These are phyloP conservation scores for Oropetium thomaeum DNA, from an alignment of 176 grass and related monocot genomes.

Conservation along the genomic window DNA sequence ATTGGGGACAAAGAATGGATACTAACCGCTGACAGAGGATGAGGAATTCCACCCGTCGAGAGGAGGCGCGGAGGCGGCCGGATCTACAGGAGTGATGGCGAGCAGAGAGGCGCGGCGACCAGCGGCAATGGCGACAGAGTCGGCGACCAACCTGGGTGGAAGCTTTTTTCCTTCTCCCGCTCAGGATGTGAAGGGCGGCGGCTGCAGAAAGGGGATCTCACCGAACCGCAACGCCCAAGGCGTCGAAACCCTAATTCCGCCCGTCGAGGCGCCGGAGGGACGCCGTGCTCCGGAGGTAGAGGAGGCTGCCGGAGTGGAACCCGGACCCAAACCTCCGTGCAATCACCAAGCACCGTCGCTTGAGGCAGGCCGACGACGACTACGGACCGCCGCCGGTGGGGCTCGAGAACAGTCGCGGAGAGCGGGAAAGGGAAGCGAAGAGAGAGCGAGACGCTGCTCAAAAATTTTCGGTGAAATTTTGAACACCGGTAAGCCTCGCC, in stretches of 20 bases:
- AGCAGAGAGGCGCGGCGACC: no score
- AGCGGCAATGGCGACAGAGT: no score
- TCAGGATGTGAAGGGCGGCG: no score
- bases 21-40: no score
- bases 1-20: no score
- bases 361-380: background rate
- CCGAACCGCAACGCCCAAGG: no score
- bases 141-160: no score
- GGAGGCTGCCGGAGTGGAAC: background rate
- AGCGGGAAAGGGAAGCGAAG: background rate
- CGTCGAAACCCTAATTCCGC: slow-evolving; percentile 35
- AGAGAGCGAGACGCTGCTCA: slow-evolving; percentile 1
- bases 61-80: no score
- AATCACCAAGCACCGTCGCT: background rate
- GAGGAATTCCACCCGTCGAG: no score
- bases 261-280: background rate
- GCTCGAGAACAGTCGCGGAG: background rate
- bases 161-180: no score
- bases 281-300: background rate
- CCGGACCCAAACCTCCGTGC: background rate
- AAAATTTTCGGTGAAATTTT: slow-evolving; percentile 1
- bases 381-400: background rate
- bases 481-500: slow-evolving; percentile 25
- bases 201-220: no score
- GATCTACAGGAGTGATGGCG: no score